Conservation (phyloP, 768 basidiomycete genomes). For the Leccinellum luteum region DNA sequence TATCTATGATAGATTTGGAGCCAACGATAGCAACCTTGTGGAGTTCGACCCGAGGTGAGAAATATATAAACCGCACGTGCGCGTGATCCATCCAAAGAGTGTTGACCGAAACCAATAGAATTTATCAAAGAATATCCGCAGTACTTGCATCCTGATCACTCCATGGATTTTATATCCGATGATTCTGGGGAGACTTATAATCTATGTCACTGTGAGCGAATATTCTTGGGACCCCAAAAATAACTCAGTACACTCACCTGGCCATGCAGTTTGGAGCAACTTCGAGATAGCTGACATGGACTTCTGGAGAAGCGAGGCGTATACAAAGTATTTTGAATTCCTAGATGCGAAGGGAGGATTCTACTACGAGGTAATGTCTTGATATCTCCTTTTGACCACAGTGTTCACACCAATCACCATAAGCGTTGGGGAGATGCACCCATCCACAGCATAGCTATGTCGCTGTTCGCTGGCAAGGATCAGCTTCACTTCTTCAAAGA, state of each 20-base stretch:
- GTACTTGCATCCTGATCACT: slow-evolving; percentile 54
- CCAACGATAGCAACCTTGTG: slow-evolving; percentile 65
- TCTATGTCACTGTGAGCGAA: slow-evolving; percentile 55
- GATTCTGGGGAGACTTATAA: slow-evolving; percentile 65
- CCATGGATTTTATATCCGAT: slow-evolving; percentile 63
- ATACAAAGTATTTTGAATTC: slow-evolving; percentile 79
- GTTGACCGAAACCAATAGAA: slow-evolving; percentile 43
- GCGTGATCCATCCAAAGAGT: slow-evolving; percentile 32
- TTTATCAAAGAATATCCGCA: slow-evolving; percentile 55
- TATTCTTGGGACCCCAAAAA: neutral
- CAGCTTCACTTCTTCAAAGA: slow-evolving; percentile 95
- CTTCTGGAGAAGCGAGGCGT: slow-evolving; percentile 82
- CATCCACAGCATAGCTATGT: slow-evolving; percentile 86
- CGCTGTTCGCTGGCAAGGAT: slow-evolving; percentile 83
- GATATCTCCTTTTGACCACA: neutral
- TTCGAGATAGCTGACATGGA: slow-evolving; percentile 88
- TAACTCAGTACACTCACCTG: neutral
- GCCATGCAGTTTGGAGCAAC: slow-evolving; percentile 77
- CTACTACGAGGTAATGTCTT: slow-evolving; percentile 69
- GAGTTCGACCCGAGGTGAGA: slow-evolving; percentile 51
- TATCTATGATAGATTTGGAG: slow-evolving; percentile 61
- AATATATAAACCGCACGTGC: slow-evolving; percentile 22
- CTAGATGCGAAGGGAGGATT: slow-evolving; percentile 81
- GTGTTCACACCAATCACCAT: slow-evolving; percentile 1
- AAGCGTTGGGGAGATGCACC: slow-evolving; percentile 96